These are phyloP conservation scores for Russula compacta DNA, from an alignment of 768 basidiomycete genomes.

Conservation along the genomic window DNA sequence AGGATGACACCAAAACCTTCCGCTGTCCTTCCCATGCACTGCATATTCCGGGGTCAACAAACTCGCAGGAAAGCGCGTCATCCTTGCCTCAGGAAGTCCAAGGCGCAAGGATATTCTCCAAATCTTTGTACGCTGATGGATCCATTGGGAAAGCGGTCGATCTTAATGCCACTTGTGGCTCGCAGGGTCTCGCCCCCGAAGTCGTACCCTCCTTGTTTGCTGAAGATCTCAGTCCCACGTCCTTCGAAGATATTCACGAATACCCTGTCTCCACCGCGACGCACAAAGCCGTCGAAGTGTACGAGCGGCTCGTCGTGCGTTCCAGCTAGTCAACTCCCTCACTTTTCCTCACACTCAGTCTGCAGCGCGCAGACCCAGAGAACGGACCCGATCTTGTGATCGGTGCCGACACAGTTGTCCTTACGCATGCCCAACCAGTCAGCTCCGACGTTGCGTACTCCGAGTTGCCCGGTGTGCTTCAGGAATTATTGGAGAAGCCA, in stretches of 20 bases:
- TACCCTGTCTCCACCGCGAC: slow-evolving; percentile 71
- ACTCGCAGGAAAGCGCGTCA: slow-evolving; percentile 64
- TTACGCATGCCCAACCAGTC: slow-evolving; percentile 61
- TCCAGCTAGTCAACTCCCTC: neutral
- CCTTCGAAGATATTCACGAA: slow-evolving; percentile 63
- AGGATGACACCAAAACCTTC: slow-evolving; percentile 9
- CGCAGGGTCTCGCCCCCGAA: slow-evolving; percentile 56
- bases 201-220: slow-evolving; percentile 70
- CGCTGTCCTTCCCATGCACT: slow-evolving; percentile 52
- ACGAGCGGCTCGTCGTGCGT: slow-evolving; percentile 67
- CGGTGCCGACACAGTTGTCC: slow-evolving; percentile 90
- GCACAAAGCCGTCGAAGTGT: slow-evolving; percentile 81
- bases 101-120: slow-evolving; percentile 76
- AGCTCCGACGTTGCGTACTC: slow-evolving; percentile 49
- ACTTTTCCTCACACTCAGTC: neutral
- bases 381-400: slow-evolving; percentile 77
- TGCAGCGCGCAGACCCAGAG: slow-evolving; percentile 45
- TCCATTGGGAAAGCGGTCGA: neutral
- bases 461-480: slow-evolving; percentile 40
- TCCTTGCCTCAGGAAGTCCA: slow-evolving; percentile 83
- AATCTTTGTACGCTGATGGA: slow-evolving; percentile 49
- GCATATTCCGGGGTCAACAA: slow-evolving; percentile 52
- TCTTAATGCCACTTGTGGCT: neutral
- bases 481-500: slow-evolving; percentile 90
- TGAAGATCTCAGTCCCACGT: slow-evolving; percentile 60